Base-by-base conservation (phyloP, 1,139 yeast species). In the Meyerozyma smithsonii region DNA sequence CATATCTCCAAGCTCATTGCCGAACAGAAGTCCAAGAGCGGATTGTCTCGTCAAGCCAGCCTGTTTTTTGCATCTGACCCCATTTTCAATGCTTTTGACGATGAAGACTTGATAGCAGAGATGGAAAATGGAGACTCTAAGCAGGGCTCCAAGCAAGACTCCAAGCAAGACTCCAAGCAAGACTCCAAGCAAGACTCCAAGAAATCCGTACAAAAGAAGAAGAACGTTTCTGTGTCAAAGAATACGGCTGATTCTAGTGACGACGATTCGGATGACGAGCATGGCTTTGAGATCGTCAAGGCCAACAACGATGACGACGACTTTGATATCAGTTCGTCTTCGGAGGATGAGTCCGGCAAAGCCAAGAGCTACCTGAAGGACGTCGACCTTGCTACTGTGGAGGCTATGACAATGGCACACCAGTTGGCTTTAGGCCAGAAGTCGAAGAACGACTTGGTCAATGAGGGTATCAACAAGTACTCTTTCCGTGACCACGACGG, bases 321-420 rank as follows among this genome's bases (percentile, higher is more conserved):
- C 4, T 28, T 35, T n/a, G 58, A 50, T n/a, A 47, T 61, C 38
- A 77, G 77, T 28, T 74, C 71, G 28, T 77, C 74, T 28, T 68
- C 69, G 8, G 75, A 71, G 36, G 76, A 73, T 38, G 74, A 67
- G 32, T 55, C 61, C 39, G 47, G 54, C 15, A 62, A 62, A 30
- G 67, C 67, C 15, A 69, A 66, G 46, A 61, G 67, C 14, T 84
- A 82, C 51, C 68, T 77, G 45, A 72, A 77, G 46, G 83, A 77
- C 45, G 79, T 88, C 35, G 96, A 88, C 46, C 70, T 90, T 46
- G 95, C 94, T 18, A 89, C 97, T 2, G 95, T 86, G 1, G 95
- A 89, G 61, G 97, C 97, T 5, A 94, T 94, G 98, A 92, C 98
- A 0, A 70, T 92, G 54, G 98, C 98, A 0, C 99, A 94, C 58